Evolutionary conservation across 768 basidiomycete species (phyloP).

Genomic region (Lactarius vividus): DNA sequence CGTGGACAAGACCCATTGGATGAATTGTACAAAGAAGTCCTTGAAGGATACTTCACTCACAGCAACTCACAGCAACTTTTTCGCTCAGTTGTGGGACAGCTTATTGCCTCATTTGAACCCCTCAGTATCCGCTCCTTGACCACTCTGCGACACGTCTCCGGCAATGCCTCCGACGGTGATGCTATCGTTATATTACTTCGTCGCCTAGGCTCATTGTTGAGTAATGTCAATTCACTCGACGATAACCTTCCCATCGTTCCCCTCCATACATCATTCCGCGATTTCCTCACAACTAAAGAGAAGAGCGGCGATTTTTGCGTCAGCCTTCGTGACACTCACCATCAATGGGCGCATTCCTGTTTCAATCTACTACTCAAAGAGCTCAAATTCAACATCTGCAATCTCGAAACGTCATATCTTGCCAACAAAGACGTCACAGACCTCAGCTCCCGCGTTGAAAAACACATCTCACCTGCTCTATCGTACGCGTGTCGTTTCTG

Average conservation of each 20-base stretch:
- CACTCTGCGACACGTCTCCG: not conserved
- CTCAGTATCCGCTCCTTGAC: not conserved
- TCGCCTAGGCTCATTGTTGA: constrained; percentile 1
- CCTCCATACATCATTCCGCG: not conserved
- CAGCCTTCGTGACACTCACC: not conserved
- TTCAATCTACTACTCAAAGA: not conserved
- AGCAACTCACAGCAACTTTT: not conserved
- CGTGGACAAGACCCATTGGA: not conserved
- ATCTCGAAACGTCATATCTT: not conserved
- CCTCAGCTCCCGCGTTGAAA: not conserved
- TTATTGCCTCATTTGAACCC: not conserved
- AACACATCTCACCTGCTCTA: constrained; percentile 1
- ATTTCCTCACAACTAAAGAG: not conserved
- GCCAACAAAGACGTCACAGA: not conserved
- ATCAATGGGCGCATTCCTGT: not conserved
- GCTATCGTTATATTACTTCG: not conserved
- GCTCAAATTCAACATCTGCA: constrained; percentile 7
- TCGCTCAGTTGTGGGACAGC: constrained; percentile 2
- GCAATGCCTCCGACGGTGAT: too few relatives aligned
- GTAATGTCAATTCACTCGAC: not conserved
- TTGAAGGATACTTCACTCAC: too few relatives aligned
- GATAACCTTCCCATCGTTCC: not conserved
- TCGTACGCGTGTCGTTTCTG: constrained; percentile 9
- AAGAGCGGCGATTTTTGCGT: not conserved
- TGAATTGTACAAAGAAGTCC: too few relatives aligned